A percentile compares a stretch with the other conserved stretches of the same genome.
These are phyloP conservation scores for Coniochaeta sp. DNA, from an alignment of 2,329 filamentous ascomycete species.

Conservation along the genomic window DNA sequence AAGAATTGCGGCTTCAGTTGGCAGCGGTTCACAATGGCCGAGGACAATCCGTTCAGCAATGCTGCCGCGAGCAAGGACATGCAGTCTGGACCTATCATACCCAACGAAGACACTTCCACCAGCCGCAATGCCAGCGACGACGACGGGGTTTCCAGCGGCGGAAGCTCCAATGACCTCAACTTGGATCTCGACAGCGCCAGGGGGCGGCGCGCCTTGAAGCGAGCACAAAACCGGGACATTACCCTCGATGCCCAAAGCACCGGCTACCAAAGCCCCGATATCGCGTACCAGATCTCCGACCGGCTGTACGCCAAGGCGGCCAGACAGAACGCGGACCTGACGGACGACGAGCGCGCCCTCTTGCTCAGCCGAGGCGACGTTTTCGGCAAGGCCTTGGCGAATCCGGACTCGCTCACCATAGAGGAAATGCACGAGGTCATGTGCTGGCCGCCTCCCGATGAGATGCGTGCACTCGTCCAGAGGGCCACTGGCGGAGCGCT, in stretches of 20 bases:
- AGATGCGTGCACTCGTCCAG: slow-evolving; percentile 4
- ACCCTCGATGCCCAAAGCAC: not conserved
- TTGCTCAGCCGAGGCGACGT: slow-evolving; percentile 11
- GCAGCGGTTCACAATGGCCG: not conserved
- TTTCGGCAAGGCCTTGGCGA: slow-evolving; percentile 8
- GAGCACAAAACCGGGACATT: not conserved
- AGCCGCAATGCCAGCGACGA: not conserved
- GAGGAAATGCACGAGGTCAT: slow-evolving; percentile 7
- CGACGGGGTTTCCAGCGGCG: not conserved
- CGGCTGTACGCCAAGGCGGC: slow-evolving; percentile 10
- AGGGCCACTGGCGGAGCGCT: not conserved
- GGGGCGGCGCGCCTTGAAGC: not conserved
- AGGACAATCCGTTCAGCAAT: not conserved
- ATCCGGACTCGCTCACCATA: slow-evolving; percentile 6
- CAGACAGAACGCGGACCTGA: slow-evolving; percentile 8
- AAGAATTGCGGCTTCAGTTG: no score
- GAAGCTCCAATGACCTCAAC: not conserved
- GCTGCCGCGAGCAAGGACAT: not conserved
- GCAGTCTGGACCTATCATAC: not conserved
- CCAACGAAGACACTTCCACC: not conserved
- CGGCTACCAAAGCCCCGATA: not conserved
- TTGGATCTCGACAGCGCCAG: not conserved
- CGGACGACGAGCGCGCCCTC: slow-evolving; percentile 8
- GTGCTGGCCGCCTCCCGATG: slow-evolving; percentile 7
- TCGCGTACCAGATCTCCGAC: slow-evolving; percentile 3